Base-by-base conservation (phyloP, 2,329 filamentous ascomycete species). In the Periconia sp. region DNA sequence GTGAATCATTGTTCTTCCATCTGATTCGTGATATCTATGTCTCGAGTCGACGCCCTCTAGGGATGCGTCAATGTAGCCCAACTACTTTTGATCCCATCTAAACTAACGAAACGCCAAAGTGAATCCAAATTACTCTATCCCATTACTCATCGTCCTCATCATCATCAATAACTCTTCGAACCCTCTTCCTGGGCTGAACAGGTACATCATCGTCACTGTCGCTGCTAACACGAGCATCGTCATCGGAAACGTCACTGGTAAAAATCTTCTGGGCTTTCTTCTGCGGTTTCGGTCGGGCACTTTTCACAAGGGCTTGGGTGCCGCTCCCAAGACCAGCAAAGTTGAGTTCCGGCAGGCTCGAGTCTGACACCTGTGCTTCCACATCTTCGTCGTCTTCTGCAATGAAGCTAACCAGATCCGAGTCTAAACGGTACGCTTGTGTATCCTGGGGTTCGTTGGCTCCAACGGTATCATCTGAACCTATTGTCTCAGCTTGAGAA, bases 351-450 rank as follows among this genome's bases (percentile, higher is more conserved):
- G 69, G 69, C 11, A 73, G 60, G 51, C 70, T 73, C 7, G 70
- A 72, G 11, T 59, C 59, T 6, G 74, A 67, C 6, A 65, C 31
- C 5, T 70, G 62, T 6, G 63, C 58, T 9, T 69, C 68, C 23
- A 50, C 18, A 3, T 69, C 55, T 30, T 76, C 74, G 27, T 76
- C 76, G n/a, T 74, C 74, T 30, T 72, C 74, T 0, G 73, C 77
- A 44, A 80, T 73, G 58, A 80, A 81, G 49, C 73, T 75, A 10
- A 69, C 66, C 5, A 79, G 70, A 44, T 80, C 78, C 6, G 76
- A 79, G 54, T 79, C 77, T 5, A 71, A 52, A 40, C 73, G 69
- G 41, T 77, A 71, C 20, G 70, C 74, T 44, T 75, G 74, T 18
- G 75, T 74, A 19, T 77, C 72, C 48, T 77, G 72, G 2, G 60